Conservation (phyloP, 306 rosid genomes). For the Hippophae tibetana region DNA sequence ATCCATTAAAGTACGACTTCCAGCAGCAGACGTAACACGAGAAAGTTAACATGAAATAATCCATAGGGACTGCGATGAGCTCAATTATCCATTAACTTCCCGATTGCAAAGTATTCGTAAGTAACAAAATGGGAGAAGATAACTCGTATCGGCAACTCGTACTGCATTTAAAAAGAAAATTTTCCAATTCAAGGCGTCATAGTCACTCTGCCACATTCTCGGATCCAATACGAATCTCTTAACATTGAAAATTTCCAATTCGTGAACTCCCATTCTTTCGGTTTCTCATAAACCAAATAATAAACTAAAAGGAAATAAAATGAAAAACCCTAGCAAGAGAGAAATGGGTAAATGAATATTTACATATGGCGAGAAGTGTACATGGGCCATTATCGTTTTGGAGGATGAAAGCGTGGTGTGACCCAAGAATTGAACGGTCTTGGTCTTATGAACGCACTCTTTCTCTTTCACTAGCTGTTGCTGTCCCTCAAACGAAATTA, state of each 20-base stretch:
- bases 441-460: constrained; percentile 70
- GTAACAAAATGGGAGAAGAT: too few species aligned
- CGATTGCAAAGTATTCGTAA: not conserved
- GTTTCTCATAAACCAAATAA: constrained; percentile 3
- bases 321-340: constrained; percentile 10
- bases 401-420: constrained; percentile 75
- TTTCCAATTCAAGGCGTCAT: too few species aligned
- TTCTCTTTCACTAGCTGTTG: constrained; percentile 26
- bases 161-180: too few species aligned
- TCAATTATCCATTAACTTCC: not conserved
- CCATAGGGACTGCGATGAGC: not conserved
- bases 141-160: too few species aligned
- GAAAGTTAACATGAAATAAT: not conserved
- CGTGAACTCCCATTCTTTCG: constrained; percentile 5
- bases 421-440: constrained; percentile 73
- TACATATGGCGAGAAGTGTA: constrained; percentile 97
- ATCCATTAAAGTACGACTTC: not conserved
- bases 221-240: not conserved
- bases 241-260: constrained; percentile 2
- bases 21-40: not conserved
- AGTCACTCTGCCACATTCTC: too few species aligned
- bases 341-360: constrained; percentile 19
- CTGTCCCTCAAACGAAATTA: constrained; percentile 28
- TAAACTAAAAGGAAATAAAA: not conserved
- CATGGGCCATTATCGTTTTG: constrained; percentile 99